Base-by-base conservation (phyloP, 1,284 basidiomycete genomes). In the Xerocomus amazonicus region DNA sequence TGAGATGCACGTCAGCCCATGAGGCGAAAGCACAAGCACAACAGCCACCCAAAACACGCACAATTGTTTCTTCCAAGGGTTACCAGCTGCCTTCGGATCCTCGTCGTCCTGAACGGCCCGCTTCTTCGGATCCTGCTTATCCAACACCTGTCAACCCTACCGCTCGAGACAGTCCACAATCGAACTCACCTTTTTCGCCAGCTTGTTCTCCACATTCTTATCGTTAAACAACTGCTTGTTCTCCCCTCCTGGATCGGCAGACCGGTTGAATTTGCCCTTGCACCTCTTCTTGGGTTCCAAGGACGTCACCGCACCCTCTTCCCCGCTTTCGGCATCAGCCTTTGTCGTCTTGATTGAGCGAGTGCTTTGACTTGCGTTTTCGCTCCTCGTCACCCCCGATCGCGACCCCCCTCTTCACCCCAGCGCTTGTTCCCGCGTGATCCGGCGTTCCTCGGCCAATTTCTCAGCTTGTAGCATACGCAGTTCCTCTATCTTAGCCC, bases 361-460 rank as follows among this genome's bases (percentile, higher is more conserved):
- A n/a, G n/a, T n/a, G n/a, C 63, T 82, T 81, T 19, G 74, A 72
- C 54, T 80, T 82, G 50, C 78, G 76, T 64, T 88, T 83, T 43
- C 77, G 76, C 58, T 91, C 90, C 52, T 90, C 87, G 45, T 90
- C 87, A 58, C 81, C 86, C 56, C 85, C 84, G 64, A 81, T 76
- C 55, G 76, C 75, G 13, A 81, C 75, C 53, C 84, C 83, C 40
- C 77, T 68, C 32, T 83, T 87, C 87, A 90, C 64, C 83, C 79
- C 60, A 81, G 74, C 1, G 86, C 89, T 64, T 92, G 83, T 63
- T 90, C 90, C n/a, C 87, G 74, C 26, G 87, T 88, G 45, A 78
- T 65, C 35, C 82, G 77, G 9, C 92, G 81, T 58, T 87, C 78
- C 61, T 89, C 87, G 0, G 85, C 86, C 12, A 92, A 70, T 60